A percentile compares a stretch with the other conserved stretches of the same genome.
Evolutionary conservation across 1,284 basidiomycete species (phyloP).

Genomic region (Rhizoctonia solani): DNA sequence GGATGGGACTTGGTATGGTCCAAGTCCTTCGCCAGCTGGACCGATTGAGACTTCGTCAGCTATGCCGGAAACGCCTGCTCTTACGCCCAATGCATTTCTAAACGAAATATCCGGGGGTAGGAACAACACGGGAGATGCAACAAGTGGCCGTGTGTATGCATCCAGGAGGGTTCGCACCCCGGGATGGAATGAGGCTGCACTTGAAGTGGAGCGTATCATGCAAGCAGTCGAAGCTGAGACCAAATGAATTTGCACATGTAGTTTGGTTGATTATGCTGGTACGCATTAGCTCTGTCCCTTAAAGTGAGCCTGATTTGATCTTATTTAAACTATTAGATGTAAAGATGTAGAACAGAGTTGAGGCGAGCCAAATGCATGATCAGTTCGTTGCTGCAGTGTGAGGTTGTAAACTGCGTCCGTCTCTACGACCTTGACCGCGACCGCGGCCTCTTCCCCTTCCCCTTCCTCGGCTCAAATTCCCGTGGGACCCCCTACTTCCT

Average conservation of each 20-base stretch:
- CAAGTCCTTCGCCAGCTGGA: not conserved
- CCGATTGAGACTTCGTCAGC: slow-evolving; percentile 21
- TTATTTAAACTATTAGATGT: too few relatives aligned
- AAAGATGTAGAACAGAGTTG: too few relatives aligned
- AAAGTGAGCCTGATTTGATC: not conserved
- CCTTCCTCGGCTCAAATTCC: slow-evolving; percentile 5
- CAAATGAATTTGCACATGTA: not conserved
- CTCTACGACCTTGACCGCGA: not conserved
- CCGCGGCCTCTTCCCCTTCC: slow-evolving; percentile 1
- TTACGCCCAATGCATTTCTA: slow-evolving; percentile 17
- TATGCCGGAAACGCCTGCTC: slow-evolving; percentile 19
- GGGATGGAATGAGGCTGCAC: slow-evolving; percentile 22
- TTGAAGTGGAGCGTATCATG: slow-evolving; percentile 25
- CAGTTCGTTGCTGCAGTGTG: too few relatives aligned
- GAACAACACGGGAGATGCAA: not conserved
- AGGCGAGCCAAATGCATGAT: too few relatives aligned
- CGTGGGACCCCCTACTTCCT: not conserved
- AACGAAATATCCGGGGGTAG: slow-evolving; percentile 1
- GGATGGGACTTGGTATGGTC: slow-evolving; percentile 38
- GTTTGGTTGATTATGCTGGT: not conserved
- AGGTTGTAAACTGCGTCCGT: not conserved
- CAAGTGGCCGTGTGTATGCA: slow-evolving; percentile 14
- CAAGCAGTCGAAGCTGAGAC: slow-evolving; percentile 1
- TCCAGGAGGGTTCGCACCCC: slow-evolving; percentile 21
- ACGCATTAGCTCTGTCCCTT: not conserved